Evolutionary conservation across 2,329 filamentous ascomycete species (phyloP), one percentile per base, ranked within the genome.

Genomic region (Exophiala sp.): DNA sequence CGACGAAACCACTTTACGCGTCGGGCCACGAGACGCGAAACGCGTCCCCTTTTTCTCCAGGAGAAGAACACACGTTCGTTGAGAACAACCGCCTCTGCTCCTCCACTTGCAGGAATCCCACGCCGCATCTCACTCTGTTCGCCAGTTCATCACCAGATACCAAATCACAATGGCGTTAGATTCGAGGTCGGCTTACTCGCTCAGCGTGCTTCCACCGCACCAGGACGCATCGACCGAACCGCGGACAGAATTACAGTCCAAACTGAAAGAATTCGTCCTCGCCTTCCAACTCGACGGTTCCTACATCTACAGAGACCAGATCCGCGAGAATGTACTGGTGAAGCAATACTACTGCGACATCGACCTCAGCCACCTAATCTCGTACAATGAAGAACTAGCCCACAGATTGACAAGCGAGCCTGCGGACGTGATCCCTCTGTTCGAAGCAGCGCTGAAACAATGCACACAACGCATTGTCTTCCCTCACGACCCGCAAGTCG

Each of bases 281-380:
- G 87, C 91, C 60, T 98, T 96, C 66, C 83, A 91, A 64, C 80
- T 97, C 35, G 91, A 96, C 70, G 95, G 95, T 69, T 80, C 84
- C 64, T 97, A 95, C 70, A 83, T 96, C 63, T 98, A 97, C 78
- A 94, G 93, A 79, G 91, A 97, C 64, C 93, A 97, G 70, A 80
- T 98, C 52, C 82, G 88, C 62, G 89, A 97, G 66, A 98, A 98
- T 72, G 89, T 93, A 6, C 79, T 97, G 1, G 77, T 95, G 35
- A 93, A 95, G 67, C 89, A 90, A 62, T 97, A 89, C 72, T 96
- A 85, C 69, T 96, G 93, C 73, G 91, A 98, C 67, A 81, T 98
- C 65, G 90, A 98, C 67, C 88, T 98, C 61, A 88, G 86, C 55
- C 91, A 98, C 67, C 74, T 98, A 52, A 97, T 97, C 67, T 93